These are phyloP conservation scores for Aspergillus sp. DNA, from an alignment of 2,329 filamentous ascomycete genomes.

Conservation along the genomic window DNA sequence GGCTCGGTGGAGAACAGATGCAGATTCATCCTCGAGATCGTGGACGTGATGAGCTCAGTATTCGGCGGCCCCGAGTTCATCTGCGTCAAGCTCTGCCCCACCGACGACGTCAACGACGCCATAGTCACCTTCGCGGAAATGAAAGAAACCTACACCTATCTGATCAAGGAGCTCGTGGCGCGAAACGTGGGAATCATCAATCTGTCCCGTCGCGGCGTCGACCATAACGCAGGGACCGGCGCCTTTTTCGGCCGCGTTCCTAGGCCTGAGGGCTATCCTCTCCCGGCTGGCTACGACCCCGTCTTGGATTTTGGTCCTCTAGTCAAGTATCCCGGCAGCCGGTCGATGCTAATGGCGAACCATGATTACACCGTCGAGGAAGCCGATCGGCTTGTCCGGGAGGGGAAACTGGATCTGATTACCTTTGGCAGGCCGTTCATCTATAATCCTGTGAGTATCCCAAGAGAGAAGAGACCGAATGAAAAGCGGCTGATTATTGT, in stretches of 20 bases:
- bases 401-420: slow-evolving; percentile 23
- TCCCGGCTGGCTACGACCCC: slow-evolving; percentile 20
- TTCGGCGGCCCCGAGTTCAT: slow-evolving; percentile 21
- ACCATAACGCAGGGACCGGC: neutral
- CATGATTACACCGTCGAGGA: slow-evolving; percentile 25
- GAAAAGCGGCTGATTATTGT: neutral
- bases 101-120: slow-evolving; percentile 26
- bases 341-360: slow-evolving; percentile 26
- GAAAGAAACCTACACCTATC: slow-evolving; percentile 16
- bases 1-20: neutral
- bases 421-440: slow-evolving; percentile 25
- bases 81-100: slow-evolving; percentile 27
- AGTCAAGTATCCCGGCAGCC: slow-evolving; percentile 27
- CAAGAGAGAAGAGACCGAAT: neutral
- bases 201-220: slow-evolving; percentile 15
- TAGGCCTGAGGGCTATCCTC: slow-evolving; percentile 4
- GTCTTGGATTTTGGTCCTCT: slow-evolving; percentile 23
- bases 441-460: slow-evolving; percentile 20
- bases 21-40: neutral
- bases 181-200: slow-evolving; percentile 13
- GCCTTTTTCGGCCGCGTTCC: neutral
- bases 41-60: slow-evolving; percentile 27
- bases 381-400: slow-evolving; percentile 17
- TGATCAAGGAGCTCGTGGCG: slow-evolving; percentile 13
- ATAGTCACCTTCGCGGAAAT: slow-evolving; percentile 17